Percentiles rank a stretch among this genome's conserved stretches.
Evolutionary conservation across 331 rosid genomes (phyloP).

Genomic region (Arachis monticola): DNA sequence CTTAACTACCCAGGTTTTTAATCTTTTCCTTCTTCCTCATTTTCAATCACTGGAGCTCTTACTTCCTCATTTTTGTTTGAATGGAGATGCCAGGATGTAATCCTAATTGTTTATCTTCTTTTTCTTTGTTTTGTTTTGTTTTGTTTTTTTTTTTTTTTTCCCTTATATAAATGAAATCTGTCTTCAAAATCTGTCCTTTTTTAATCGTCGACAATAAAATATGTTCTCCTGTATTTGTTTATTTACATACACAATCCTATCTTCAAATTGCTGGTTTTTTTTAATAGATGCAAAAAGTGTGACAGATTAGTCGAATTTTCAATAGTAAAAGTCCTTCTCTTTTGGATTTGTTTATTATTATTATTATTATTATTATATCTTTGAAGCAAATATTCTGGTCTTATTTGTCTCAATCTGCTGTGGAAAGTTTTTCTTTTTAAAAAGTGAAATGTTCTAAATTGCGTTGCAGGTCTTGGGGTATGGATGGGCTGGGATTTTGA

Average conservation of each 20-base stretch:
- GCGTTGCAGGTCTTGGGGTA: conserved; percentile 79
- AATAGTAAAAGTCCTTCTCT: neutral
- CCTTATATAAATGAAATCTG: neutral
- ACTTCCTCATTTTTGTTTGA: neutral
- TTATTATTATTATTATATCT: neutral
- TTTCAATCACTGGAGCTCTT: neutral
- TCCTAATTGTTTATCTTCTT: neutral
- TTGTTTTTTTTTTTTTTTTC: neutral
- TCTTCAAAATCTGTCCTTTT: conserved; percentile 14
- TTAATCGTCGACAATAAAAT: neutral
- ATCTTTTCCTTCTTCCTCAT: neutral
- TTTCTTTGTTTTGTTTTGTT: too few relatives aligned
- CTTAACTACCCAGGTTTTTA: conserved; percentile 78
- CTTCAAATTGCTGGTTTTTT: neutral
- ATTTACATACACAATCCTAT: conserved; percentile 6
- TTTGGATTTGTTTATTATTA: neutral
- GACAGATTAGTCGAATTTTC: conserved; percentile 27
- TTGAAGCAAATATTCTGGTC: conserved; percentile 29
- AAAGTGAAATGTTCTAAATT: conserved; percentile 18
- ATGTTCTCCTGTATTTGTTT: conserved; percentile 24
- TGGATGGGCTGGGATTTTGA: conserved; percentile 99
- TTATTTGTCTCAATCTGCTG: neutral
- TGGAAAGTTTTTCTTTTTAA: neutral
- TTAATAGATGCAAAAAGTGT: neutral
- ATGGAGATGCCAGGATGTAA: neutral